Conservation (phyloP, 1,139 yeast genomes). For the Yamadazyma buinensis region DNA sequence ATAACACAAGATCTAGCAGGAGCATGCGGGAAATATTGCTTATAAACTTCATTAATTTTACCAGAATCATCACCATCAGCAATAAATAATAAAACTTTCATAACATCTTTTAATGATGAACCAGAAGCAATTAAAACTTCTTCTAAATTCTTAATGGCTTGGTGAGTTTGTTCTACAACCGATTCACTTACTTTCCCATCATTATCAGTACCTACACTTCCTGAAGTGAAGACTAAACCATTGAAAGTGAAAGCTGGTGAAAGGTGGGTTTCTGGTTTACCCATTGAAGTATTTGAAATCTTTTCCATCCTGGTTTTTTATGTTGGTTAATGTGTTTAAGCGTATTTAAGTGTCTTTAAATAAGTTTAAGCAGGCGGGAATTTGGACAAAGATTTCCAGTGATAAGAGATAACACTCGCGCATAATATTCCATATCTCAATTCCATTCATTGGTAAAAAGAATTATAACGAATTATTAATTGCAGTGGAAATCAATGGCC, state of each 20-base stretch:
- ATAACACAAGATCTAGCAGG: conserved; percentile 53
- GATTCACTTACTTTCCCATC: conserved; percentile 30
- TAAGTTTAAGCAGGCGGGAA: no score
- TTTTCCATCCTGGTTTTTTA: no score
- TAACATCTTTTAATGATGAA: conserved; percentile 36
- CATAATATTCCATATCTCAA: no score
- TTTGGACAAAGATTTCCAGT: no score
- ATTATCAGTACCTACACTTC: conserved; percentile 15
- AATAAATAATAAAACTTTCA: conserved; percentile 47
- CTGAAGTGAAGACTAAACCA: conserved; percentile 45
- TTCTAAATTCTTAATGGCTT: conserved; percentile 35
- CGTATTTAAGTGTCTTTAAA: no score
- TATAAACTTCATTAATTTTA: conserved; percentile 43
- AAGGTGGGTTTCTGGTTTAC: conserved; percentile 6
- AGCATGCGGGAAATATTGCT: conserved; percentile 36
- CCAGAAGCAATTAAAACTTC: conserved; percentile 41
- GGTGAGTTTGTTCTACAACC: conserved; percentile 35
- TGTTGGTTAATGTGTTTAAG: no score
- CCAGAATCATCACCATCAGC: conserved; percentile 35
- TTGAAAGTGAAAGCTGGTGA: conserved; percentile 45
- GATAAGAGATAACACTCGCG: no score
- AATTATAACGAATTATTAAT: no score
- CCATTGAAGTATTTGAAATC: not conserved
- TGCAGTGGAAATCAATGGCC: no score
- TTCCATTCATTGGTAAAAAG: no score